These are phyloP conservation scores for Saturnispora saitoi DNA, from an alignment of 805 yeast genomes.

Conservation along the genomic window DNA sequence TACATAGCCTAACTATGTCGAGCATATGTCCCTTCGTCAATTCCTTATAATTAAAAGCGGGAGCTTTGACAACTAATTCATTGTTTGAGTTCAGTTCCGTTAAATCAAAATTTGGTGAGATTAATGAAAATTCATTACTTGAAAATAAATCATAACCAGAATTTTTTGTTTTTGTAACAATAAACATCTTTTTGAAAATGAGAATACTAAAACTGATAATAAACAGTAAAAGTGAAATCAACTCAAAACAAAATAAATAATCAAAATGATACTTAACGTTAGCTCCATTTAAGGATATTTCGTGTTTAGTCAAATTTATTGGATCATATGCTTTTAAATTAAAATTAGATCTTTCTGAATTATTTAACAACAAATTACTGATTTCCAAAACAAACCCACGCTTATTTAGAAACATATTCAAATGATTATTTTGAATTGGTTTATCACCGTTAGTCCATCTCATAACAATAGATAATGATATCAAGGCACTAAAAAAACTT, in stretches of 20 bases:
- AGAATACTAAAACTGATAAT: conserved; percentile 41
- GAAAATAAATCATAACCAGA: conserved; percentile 6
- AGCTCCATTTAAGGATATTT: conserved; percentile 5
- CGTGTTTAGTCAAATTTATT: background rate
- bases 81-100: background rate
- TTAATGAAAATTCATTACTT: background rate
- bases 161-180: conserved; percentile 15
- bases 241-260: conserved; percentile 13
- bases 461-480: conserved; percentile 25
- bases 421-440: background rate
- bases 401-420: conserved; percentile 23
- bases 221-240: conserved; percentile 41
- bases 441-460: conserved; percentile 29
- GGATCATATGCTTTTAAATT: conserved; percentile 2
- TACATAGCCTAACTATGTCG: conserved; percentile 53
- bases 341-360: background rate
- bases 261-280: conserved; percentile 21
- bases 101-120: background rate
- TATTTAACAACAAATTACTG: conserved; percentile 3
- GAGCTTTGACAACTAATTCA: background rate
- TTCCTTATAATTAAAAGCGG: conserved; percentile 30
- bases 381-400: conserved; percentile 26
- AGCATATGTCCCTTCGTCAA: conserved; percentile 44
- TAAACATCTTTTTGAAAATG: conserved; percentile 34
- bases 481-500: conserved; percentile 21